These are phyloP conservation scores for Poa pratensis DNA, from an alignment of 176 grass and related monocot species.

Conservation along the genomic window DNA sequence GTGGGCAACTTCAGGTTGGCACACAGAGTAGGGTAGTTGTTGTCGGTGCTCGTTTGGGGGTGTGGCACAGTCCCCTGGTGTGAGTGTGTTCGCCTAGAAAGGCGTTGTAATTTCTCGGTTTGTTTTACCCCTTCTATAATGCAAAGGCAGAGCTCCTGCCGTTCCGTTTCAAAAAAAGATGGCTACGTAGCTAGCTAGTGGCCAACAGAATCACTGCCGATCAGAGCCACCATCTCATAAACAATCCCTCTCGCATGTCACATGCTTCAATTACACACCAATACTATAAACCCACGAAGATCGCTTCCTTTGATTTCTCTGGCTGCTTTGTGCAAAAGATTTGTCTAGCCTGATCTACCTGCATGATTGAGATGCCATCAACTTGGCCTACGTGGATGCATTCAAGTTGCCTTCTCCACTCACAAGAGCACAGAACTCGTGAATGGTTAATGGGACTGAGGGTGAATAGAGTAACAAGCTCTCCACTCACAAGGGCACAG, in stretches of 20 bases:
- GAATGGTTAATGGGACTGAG: neutral
- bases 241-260: conserved; percentile 14
- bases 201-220: conserved; percentile 46
- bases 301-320: neutral
- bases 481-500: conserved; percentile 35
- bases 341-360: neutral
- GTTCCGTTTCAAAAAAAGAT: too few species aligned
- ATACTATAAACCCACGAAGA: conserved; percentile 11
- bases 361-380: conserved; percentile 37
- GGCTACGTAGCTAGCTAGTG: neutral
- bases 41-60: too few species aligned
- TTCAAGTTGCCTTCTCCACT: conserved; percentile 30
- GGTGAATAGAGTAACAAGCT: conserved; percentile 34
- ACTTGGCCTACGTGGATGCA: neutral
- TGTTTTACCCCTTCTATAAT: too few species aligned
- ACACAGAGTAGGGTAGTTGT: too few species aligned
- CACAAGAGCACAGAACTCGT: too few species aligned
- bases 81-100: too few species aligned
- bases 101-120: too few species aligned
- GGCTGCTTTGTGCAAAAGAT: conserved; percentile 22
- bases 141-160: too few species aligned
- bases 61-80: too few species aligned
- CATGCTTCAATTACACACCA: conserved; percentile 31
- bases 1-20: too few species aligned
- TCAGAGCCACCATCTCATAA: conserved; percentile 38